These are phyloP conservation scores for Colletotrichum acutatum DNA, from an alignment of 2,329 filamentous ascomycete genomes.

Conservation along the genomic window DNA sequence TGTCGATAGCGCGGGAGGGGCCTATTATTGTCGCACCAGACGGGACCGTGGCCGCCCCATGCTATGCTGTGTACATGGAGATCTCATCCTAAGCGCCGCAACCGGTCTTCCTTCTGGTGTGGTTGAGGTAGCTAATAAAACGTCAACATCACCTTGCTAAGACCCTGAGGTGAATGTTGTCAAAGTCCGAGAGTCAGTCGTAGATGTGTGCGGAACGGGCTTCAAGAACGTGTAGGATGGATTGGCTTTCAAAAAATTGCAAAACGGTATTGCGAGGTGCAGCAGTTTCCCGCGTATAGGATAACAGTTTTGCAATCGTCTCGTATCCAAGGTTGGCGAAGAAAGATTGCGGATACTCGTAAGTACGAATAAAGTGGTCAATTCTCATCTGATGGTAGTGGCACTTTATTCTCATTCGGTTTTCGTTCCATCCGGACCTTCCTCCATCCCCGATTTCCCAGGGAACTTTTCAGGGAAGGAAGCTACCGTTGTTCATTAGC, in stretches of 20 bases:
- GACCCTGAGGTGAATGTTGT: neutral
- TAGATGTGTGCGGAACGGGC: too few relatives aligned
- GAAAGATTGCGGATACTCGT: too few relatives aligned
- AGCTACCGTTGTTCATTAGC: neutral
- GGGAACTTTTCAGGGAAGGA: neutral
- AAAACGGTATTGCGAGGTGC: neutral
- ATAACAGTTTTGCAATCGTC: too few relatives aligned
- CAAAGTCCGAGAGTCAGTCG: neutral
- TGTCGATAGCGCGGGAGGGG: constrained; percentile 19
- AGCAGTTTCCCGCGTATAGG: neutral
- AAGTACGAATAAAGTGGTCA: neutral
- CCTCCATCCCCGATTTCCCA: neutral
- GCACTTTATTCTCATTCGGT: neutral
- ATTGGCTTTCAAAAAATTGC: neutral
- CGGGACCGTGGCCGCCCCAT: neutral
- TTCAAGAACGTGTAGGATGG: too few relatives aligned
- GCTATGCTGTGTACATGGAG: neutral
- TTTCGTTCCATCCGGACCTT: neutral
- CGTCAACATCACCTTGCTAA: constrained; percentile 3
- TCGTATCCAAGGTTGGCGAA: neutral
- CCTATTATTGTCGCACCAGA: neutral
- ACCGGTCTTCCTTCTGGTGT: neutral
- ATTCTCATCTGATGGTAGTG: constrained; percentile 12
- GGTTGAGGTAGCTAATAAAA: neutral
- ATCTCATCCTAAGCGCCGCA: neutral